Base-by-base conservation (phyloP, 192 early-diverging fungal species). In the Globomyces pollinis-pini region DNA sequence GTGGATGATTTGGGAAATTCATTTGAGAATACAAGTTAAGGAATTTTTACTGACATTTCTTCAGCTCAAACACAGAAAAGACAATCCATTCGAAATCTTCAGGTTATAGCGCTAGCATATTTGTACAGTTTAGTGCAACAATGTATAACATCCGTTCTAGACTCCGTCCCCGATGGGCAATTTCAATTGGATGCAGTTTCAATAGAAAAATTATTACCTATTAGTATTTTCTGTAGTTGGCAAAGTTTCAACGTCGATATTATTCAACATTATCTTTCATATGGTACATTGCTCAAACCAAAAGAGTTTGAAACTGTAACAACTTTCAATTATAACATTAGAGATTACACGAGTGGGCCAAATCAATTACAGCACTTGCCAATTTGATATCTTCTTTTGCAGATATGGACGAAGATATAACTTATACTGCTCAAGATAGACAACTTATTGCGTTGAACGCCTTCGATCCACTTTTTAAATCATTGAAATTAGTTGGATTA, bases 371-470 rank as follows among this genome's bases (percentile, higher is more conserved):
- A 15, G 29, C 24, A 1, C 47, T 74, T 21, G 39, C 53, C n/a
- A 78, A 74, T 50, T 31, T 49, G 5, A 50, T 75, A 9, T 53
- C 68, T 0, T 33, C 70, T n/a, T 78, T 70, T 51, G 70, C 72
- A 6, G 72, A 74, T 41, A 70, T 70, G 68, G 72, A 74, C 33
- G 70, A 67, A 13, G 63, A 47, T 4, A 23, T 47, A 7, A 67
- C 26, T 53, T 43, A 11, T 47, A 26, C 51, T 76, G 4, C 67
- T 65, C 21, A 70, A 71, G 52, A 72, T 74, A 39, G 47, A 47
- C 2, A 58, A 65, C 11, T 56, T 69, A 2, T 58, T 70, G 9
- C 67, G 69, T 13, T 51, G 66, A 12, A 11, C 54, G 16, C 68
- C 66, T 23, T 34, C 74, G 38, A 55, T 2, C 5, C 6, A 3